Evolutionary conservation across 2,329 filamentous ascomycete genomes (phyloP), one percentile per base, ranked within the genome.

Genomic region (Myrmaecium sp.): DNA sequence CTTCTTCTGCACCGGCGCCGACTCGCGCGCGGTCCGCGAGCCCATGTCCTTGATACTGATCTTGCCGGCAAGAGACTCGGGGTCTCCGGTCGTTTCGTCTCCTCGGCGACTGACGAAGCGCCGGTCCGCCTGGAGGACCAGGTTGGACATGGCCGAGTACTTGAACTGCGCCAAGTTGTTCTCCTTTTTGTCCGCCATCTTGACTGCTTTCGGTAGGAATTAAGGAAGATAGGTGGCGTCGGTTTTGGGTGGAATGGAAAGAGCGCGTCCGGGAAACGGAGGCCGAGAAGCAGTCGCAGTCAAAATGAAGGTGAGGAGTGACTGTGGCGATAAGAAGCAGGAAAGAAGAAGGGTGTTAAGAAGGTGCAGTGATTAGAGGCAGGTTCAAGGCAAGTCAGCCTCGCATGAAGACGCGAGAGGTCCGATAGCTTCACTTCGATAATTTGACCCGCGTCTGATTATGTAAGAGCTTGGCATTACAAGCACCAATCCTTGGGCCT

Each of bases 111-210:
- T 82, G 43, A 92, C 77, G 52, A 98, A 95, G 44, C 89, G 77
- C 60, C 84, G 77, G 64, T 98, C 89, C 62, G 83, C 84, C 79
- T 98, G 89, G 71, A 98, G 81, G 51, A 98, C 89, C 82, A 98
- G 77, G 73, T 98, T 98, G 62, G 89, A 98, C 89, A 98, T 95
- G 55, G 81, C 83, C 73, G 83, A 83, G 70, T 94, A 93, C 59
- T 94, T 94, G 69, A 92, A 94, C 59, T 93, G 84, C 56, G 82
- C 84, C 46, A 92, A 79, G 76, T 89, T 60, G 45, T 67, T 63
- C 37, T 61, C 35, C 17, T 41, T 35, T 19, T 35, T 57, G 44
- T 65, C 78, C 54, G 77, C 66, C 80, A 86, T 84, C 28, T 52
- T 62, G 49, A 28, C 29, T 26, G 22, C 17, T 14, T 21, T 19